Conservation (phyloP, 345 rosid species). For the Sisymbrium irio region DNA sequence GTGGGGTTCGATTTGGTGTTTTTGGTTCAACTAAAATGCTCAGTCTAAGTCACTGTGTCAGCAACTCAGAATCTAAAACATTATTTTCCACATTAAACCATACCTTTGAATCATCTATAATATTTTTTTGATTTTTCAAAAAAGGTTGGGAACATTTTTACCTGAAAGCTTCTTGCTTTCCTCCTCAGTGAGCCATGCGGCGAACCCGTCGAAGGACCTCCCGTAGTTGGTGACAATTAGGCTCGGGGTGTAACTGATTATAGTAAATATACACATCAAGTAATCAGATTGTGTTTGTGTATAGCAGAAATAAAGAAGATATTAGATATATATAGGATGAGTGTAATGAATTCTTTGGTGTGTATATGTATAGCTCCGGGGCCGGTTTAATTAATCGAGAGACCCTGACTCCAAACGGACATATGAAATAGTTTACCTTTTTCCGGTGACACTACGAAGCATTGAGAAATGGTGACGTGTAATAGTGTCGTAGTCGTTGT, state of each 20-base stretch:
- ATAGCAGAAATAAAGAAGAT: not conserved
- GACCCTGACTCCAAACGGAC: not conserved
- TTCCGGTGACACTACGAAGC: slow-evolving; percentile 8
- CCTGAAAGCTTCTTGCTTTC: slow-evolving; percentile 23
- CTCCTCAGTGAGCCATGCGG: slow-evolving; percentile 30
- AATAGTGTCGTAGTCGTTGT: not conserved
- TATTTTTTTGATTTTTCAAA: not conserved
- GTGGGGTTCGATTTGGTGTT: not conserved
- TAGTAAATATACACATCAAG: not conserved
- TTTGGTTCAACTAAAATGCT: not conserved
- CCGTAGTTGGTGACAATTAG: slow-evolving; percentile 10
- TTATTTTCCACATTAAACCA: not conserved
- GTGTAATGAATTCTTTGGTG: too few species aligned
- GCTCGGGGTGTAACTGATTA: slow-evolving; percentile 18
- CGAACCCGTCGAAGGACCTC: slow-evolving; percentile 13
- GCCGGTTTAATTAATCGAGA: not conserved
- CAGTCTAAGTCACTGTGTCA: not conserved
- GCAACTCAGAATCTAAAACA: not conserved
- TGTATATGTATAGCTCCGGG: too few species aligned
- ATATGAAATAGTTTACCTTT: slow-evolving; percentile 3
- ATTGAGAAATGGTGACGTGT: not conserved
- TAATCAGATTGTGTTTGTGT: not conserved
- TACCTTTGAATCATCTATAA: not conserved
- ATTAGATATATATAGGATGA: too few species aligned
- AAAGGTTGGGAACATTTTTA: not conserved